These are phyloP conservation scores for Trametes coccinea DNA, from an alignment of 768 basidiomycete species.

Conservation along the genomic window DNA sequence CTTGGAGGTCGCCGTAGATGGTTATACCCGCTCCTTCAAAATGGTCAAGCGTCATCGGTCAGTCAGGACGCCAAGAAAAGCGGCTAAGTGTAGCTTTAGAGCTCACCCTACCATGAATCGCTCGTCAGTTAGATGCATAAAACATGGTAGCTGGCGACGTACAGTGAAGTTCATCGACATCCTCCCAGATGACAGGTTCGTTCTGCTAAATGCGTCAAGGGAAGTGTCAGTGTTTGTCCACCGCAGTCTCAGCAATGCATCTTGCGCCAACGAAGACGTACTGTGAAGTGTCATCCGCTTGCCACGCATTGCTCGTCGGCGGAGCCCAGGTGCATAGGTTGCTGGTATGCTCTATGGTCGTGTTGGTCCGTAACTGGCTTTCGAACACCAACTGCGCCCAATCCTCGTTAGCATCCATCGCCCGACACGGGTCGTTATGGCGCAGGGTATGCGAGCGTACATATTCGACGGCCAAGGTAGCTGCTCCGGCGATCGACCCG, in stretches of 20 bases:
- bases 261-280: background rate
- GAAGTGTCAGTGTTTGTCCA: too few relatives aligned
- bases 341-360: background rate
- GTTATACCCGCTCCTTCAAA: conserved; percentile 11
- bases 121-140: too few relatives aligned
- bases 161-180: conserved; percentile 18
- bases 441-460: conserved; percentile 3
- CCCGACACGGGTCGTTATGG: too few relatives aligned
- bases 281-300: conserved; percentile 1
- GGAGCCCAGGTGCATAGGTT: conserved; percentile 7
- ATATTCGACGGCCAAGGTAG: conserved; percentile 17
- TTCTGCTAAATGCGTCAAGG: background rate
- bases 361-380: background rate
- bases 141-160: background rate
- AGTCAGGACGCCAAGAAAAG: too few relatives aligned
- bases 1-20: conserved; percentile 13
- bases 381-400: conserved; percentile 11
- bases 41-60: too few relatives aligned
- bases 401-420: too few relatives aligned
- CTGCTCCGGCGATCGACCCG: background rate
- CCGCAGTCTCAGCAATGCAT: too few relatives aligned
- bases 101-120: too few relatives aligned
- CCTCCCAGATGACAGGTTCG: background rate
- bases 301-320: background rate
- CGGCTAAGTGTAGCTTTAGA: too few relatives aligned